phyloP scores from a whole-genome alignment of 306 rosid species.

The Quercus cerris region DNA sequence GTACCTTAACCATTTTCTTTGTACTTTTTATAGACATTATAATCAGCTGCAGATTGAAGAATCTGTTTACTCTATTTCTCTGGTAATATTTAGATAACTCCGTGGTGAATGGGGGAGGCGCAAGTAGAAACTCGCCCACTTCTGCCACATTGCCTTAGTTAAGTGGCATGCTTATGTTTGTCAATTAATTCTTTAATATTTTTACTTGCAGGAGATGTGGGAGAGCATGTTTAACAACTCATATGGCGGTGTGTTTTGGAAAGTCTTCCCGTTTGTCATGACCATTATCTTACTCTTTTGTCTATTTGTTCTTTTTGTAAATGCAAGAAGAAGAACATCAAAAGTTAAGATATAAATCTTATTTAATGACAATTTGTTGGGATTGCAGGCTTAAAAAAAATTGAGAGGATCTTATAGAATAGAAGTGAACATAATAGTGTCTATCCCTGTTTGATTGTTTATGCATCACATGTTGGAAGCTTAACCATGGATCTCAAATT shows the following conservation, averaged over 20 bases:
- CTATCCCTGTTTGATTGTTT: slow-evolving; percentile 11
- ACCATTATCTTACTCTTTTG: slow-evolving; percentile 35
- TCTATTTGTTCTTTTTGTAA: slow-evolving; percentile 44
- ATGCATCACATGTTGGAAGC: neutral
- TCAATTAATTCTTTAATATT: neutral
- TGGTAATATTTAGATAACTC: neutral
- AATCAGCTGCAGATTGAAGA: neutral
- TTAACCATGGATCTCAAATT: neutral
- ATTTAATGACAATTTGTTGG: slow-evolving; percentile 7
- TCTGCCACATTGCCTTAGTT: neutral
- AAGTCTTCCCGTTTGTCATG: slow-evolving; percentile 34
- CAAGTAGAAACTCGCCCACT: neutral
- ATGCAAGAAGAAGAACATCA: slow-evolving; percentile 63
- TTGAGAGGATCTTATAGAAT: slow-evolving; percentile 8
- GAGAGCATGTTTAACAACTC: slow-evolving; percentile 31
- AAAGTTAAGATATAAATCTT: slow-evolving; percentile 60
- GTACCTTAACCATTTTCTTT: too few relatives aligned
- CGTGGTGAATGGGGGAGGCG: neutral
- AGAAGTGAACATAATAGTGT: neutral
- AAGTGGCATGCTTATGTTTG: slow-evolving; percentile 3
- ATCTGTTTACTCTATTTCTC: neutral
- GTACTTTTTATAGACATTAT: too few relatives aligned
- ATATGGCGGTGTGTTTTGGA: slow-evolving; percentile 35
- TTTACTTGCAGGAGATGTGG: slow-evolving; percentile 58
- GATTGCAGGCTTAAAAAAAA: slow-evolving; percentile 8